Percentiles rank a stretch among this genome's conserved stretches.
phyloP scores from a whole-genome alignment of 129 eudicot genomes.

The Centrapalus pauciflorus region DNA sequence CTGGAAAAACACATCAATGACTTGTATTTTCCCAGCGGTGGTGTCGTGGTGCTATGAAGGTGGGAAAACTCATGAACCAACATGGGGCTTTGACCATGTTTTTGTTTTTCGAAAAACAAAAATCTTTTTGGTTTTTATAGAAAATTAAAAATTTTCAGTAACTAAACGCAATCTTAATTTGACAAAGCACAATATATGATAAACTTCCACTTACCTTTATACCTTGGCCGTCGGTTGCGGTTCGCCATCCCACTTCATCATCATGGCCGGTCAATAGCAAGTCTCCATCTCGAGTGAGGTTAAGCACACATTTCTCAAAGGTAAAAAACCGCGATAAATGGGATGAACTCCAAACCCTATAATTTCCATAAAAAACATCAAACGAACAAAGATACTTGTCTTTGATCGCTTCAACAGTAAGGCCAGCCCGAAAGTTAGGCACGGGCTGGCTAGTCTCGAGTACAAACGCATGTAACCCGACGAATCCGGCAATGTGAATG shows the following conservation, averaged over 20 bases:
- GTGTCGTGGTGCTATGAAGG: too few species aligned
- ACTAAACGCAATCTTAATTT: too few species aligned
- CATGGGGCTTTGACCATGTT: too few species aligned
- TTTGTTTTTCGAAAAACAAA: too few species aligned
- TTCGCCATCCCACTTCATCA: slow-evolving; percentile 70
- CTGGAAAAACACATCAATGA: too few species aligned
- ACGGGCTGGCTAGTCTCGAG: slow-evolving; percentile 47
- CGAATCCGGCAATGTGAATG: slow-evolving; percentile 49
- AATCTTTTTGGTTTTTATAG: too few species aligned
- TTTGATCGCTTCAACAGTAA: slow-evolving; percentile 58
- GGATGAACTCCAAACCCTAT: slow-evolving; percentile 83
- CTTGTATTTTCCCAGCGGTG: too few species aligned
- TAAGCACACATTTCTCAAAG: slow-evolving; percentile 51
- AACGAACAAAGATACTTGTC: slow-evolving; percentile 65
- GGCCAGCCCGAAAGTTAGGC: slow-evolving; percentile 62
- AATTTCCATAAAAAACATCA: slow-evolving; percentile 65
- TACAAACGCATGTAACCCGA: slow-evolving; percentile 57
- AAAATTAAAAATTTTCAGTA: too few species aligned
- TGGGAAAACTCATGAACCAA: too few species aligned
- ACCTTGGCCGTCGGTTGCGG: slow-evolving; percentile 85
- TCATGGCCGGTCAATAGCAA: slow-evolving; percentile 50
- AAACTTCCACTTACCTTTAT: slow-evolving; percentile 57
- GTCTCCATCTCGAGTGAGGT: slow-evolving; percentile 57
- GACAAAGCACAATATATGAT: not conserved
- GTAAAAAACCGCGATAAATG: slow-evolving; percentile 67